Evolutionary conservation across 768 basidiomycete species (phyloP).

Genomic region (Boletus tomentosulus): DNA sequence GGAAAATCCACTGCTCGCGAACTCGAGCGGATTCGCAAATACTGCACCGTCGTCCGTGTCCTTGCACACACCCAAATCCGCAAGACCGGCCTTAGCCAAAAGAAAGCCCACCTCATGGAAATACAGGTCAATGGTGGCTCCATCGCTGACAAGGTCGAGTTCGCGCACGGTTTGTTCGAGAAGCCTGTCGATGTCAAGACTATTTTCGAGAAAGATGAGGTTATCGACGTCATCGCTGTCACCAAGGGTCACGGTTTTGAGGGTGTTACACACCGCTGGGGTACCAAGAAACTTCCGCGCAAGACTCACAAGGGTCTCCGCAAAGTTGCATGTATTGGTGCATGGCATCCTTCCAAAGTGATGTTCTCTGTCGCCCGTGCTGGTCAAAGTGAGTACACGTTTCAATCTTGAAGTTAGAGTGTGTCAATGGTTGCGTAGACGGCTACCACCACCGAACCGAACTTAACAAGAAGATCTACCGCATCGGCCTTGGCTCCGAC

Average conservation of each 20-base stretch:
- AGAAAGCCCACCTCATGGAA: slow-evolving; percentile 99
- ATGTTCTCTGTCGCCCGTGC: slow-evolving; percentile 99
- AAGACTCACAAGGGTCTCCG: slow-evolving; percentile 99
- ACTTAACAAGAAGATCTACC: slow-evolving; percentile 99
- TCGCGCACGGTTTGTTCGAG: slow-evolving; percentile 90
- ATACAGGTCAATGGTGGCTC: slow-evolving; percentile 99
- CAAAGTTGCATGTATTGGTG: slow-evolving; percentile 98
- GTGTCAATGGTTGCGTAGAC: slow-evolving; percentile 42
- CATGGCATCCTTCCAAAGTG: slow-evolving; percentile 98
- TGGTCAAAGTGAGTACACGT: slow-evolving; percentile 82
- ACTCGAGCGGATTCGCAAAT: slow-evolving; percentile 99
- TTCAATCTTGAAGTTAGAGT: background rate
- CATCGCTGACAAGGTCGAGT: slow-evolving; percentile 96
- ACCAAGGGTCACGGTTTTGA: slow-evolving; percentile 99
- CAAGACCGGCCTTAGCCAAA: slow-evolving; percentile 96
- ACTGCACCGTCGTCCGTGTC: slow-evolving; percentile 99
- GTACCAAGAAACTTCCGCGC: slow-evolving; percentile 95
- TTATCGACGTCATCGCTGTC: slow-evolving; percentile 94
- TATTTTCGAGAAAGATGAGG: slow-evolving; percentile 96
- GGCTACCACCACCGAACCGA: slow-evolving; percentile 97
- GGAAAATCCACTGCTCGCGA: slow-evolving; percentile 92
- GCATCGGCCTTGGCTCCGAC: slow-evolving; percentile 78
- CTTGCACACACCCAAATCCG: slow-evolving; percentile 98
- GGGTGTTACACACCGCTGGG: slow-evolving; percentile 99
- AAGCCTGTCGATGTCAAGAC: slow-evolving; percentile 83